Conservation (phyloP, 2,329 filamentous ascomycete species). For the Hymenoscyphus salicellus region DNA sequence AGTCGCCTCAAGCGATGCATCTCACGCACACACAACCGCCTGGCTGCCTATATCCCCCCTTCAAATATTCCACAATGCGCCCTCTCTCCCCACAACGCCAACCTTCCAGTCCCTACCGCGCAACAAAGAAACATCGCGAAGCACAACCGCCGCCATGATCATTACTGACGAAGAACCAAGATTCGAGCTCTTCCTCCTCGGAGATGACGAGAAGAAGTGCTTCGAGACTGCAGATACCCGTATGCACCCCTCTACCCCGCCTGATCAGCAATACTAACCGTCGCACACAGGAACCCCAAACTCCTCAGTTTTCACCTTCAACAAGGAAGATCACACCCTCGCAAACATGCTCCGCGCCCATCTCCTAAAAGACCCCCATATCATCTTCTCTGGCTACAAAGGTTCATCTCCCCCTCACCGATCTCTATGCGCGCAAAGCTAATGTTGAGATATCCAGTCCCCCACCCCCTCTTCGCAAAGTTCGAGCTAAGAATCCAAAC, state of each 20-base stretch:
- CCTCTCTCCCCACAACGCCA: background rate
- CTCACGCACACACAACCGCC: background rate
- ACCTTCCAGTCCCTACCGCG: background rate
- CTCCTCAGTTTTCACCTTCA: slow-evolving; percentile 90
- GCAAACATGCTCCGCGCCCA: slow-evolving; percentile 85
- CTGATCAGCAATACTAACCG: background rate
- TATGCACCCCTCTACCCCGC: slow-evolving; percentile 47
- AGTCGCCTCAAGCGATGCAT: background rate
- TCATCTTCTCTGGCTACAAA: slow-evolving; percentile 91
- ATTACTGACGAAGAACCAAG: slow-evolving; percentile 45
- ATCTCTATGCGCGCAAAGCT: background rate
- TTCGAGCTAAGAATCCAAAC: slow-evolving; percentile 85
- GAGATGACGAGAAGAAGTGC: slow-evolving; percentile 88
- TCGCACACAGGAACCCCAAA: slow-evolving; percentile 74
- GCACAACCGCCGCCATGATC: slow-evolving; percentile 6
- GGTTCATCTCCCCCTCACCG: slow-evolving; percentile 49
- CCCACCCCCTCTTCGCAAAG: slow-evolving; percentile 44
- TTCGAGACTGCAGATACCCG: slow-evolving; percentile 84
- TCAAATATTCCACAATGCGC: background rate
- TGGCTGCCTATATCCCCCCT: background rate
- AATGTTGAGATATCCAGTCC: slow-evolving; percentile 28
- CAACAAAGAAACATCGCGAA: slow-evolving; percentile 2
- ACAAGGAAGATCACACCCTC: slow-evolving; percentile 95
- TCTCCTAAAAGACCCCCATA: slow-evolving; percentile 77
- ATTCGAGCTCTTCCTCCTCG: slow-evolving; percentile 89